These are phyloP conservation scores for Pleomassaria siparia DNA, from an alignment of 2,329 filamentous ascomycete genomes.

Conservation along the genomic window DNA sequence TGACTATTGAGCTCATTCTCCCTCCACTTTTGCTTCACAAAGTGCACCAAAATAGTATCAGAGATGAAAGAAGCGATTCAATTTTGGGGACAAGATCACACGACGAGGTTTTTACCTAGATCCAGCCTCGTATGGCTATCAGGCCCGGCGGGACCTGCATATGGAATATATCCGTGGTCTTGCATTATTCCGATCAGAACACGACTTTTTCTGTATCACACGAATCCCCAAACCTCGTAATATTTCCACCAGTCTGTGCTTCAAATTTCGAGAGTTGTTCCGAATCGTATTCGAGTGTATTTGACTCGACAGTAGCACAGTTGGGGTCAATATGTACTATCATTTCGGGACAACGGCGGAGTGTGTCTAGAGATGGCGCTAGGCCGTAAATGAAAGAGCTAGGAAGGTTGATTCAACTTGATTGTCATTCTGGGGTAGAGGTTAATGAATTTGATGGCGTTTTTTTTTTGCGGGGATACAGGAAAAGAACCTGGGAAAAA, in stretches of 20 bases:
- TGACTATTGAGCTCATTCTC: no score
- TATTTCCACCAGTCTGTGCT: neutral
- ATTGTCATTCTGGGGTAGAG: neutral
- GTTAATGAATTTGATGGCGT: neutral
- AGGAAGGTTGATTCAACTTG: neutral
- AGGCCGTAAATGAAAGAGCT: no score
- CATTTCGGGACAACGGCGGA: neutral
- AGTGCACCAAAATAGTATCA: no score
- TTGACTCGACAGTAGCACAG: neutral
- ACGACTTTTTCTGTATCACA: neutral
- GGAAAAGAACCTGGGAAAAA: neutral
- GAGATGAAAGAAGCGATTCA: no score
- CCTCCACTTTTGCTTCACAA: no score
- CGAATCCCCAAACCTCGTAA: neutral
- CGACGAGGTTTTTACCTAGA: neutral
- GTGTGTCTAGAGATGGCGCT: neutral
- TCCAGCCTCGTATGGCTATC: conserved; percentile 27
- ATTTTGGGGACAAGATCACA: conserved; percentile 5
- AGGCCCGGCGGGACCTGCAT: conserved; percentile 33
- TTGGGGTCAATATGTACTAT: neutral
- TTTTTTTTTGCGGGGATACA: conserved; percentile 2
- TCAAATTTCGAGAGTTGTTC: neutral
- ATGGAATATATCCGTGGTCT: conserved; percentile 21
- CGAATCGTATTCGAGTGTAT: neutral
- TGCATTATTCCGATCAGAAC: neutral